Conservation (phyloP, 148 eudicot species). For the Mesembryanthemum crystallinum region DNA sequence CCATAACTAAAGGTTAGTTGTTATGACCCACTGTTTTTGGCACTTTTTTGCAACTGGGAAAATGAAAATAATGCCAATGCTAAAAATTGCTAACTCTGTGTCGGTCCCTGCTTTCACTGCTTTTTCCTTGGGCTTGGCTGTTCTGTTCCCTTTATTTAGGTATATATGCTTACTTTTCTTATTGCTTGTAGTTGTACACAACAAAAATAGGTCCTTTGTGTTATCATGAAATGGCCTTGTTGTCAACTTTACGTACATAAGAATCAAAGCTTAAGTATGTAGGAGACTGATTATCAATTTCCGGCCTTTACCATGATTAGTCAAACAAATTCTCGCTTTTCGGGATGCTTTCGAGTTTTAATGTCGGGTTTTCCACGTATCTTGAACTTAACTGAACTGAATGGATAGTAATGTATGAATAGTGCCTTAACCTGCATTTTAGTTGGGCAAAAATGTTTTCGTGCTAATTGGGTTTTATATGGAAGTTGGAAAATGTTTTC, state of each 20-base stretch:
- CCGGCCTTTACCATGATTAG: too few relatives aligned
- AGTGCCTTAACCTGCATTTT: too few relatives aligned
- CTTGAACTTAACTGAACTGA: too few relatives aligned
- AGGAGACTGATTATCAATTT: too few relatives aligned
- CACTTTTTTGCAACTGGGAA: background rate
- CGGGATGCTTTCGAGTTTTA: too few relatives aligned
- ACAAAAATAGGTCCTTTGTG: background rate
- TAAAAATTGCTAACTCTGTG: too few relatives aligned
- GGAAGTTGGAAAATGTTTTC: too few relatives aligned
- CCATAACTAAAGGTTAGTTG: constrained; percentile 23
- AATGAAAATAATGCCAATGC: background rate
- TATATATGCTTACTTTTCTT: background rate
- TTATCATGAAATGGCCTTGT: constrained; percentile 15
- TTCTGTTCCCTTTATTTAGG: constrained; percentile 5
- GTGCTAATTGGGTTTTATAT: too few relatives aligned
- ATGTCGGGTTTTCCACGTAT: too few relatives aligned
- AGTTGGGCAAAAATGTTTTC: too few relatives aligned
- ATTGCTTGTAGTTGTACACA: background rate
- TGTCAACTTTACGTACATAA: constrained; percentile 5
- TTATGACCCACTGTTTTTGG: constrained; percentile 25
- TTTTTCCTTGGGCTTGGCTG: background rate
- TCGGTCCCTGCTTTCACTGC: background rate
- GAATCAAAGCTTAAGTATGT: background rate
- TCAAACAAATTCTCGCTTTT: too few relatives aligned
- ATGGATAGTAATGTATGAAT: too few relatives aligned